phyloP scores from a whole-genome alignment of 345 rosid species.

The Jatropha curcas region DNA sequence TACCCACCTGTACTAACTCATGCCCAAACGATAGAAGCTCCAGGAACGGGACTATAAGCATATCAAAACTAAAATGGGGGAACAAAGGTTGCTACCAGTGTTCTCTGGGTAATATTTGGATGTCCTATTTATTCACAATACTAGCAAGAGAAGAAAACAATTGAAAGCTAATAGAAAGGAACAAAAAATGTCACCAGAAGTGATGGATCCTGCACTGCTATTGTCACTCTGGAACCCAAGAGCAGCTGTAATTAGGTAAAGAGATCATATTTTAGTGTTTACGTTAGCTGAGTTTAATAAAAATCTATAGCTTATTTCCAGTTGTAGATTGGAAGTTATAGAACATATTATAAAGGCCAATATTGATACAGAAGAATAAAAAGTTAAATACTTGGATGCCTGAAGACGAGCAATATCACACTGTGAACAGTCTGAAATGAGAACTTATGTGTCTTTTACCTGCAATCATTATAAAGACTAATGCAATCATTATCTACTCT shows the following conservation, averaged over 20 bases:
- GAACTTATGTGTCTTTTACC: slow-evolving; percentile 50
- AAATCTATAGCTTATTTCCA: not conserved
- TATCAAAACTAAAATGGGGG: too few relatives aligned
- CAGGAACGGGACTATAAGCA: too few relatives aligned
- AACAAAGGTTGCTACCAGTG: too few relatives aligned
- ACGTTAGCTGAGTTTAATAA: not conserved
- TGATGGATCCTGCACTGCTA: slow-evolving; percentile 67
- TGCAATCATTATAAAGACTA: slow-evolving; percentile 45
- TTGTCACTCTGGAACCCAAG: slow-evolving; percentile 47
- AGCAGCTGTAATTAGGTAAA: slow-evolving; percentile 60
- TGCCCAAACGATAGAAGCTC: too few relatives aligned
- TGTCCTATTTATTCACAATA: too few relatives aligned
- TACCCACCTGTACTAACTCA: too few relatives aligned
- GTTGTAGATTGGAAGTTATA: not conserved
- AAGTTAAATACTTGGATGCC: slow-evolving; percentile 27
- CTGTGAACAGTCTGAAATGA: slow-evolving; percentile 69
- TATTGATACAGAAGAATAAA: too few relatives aligned
- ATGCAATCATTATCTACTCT: too few relatives aligned
- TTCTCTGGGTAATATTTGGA: too few relatives aligned
- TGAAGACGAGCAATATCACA: slow-evolving; percentile 66
- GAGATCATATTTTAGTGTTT: not conserved
- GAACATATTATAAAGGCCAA: not conserved
- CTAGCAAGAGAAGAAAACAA: not conserved
- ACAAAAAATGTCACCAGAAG: slow-evolving; percentile 46
- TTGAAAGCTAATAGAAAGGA: slow-evolving; percentile 1